Base-by-base conservation (phyloP, 169 alveolate species). In the Cardiosporidium cionae region DNA sequence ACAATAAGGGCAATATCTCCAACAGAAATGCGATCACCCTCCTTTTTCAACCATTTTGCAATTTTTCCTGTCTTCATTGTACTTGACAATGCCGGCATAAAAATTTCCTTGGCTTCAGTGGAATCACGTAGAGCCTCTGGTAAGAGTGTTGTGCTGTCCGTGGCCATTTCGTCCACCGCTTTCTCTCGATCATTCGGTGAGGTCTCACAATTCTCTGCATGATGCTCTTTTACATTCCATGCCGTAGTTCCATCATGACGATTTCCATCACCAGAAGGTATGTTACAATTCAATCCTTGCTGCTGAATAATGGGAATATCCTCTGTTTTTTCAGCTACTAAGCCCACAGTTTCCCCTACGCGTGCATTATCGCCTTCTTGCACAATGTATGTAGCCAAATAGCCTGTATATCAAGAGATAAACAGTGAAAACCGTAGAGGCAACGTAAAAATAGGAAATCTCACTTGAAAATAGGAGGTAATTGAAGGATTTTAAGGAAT, bases 41-140 rank as follows among this genome's bases (percentile, higher is more conserved):
- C 73, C 44, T 70, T 63, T 70, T 83, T 82, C 36, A 82, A 74
- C 90, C 92, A 82, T 77, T 84, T 83, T 73, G 84, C 83, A 31
- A 89, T 75, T 65, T 87, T 91, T 35, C 89, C 89, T 36, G 76
- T 58, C 16, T 82, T 83, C 89, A 83, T 83, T 16, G 89, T 83
- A 73, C 89, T 83, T 52, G 84, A 73, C 27, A 83, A 67, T 7
- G 89, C 89, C 7, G 89, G 89, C 89, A 83, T 83, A 54, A 68
- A 68, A 31, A 68, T 36, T 22, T 34, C 23, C 25, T 9, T 29
- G 2, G 74, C 32, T 16, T 66, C 74, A 6, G 44, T 7, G 44
- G 70, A 9, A 44, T 32, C 28, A 23, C 7, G 44, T 25, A 52
- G 22, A 5, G 35, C 37, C 9, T 7, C n/a, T 3, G 37, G 3